phyloP scores from a whole-genome alignment of 2,329 filamentous ascomycete species.

The Coniochaeta hoffmannii region DNA sequence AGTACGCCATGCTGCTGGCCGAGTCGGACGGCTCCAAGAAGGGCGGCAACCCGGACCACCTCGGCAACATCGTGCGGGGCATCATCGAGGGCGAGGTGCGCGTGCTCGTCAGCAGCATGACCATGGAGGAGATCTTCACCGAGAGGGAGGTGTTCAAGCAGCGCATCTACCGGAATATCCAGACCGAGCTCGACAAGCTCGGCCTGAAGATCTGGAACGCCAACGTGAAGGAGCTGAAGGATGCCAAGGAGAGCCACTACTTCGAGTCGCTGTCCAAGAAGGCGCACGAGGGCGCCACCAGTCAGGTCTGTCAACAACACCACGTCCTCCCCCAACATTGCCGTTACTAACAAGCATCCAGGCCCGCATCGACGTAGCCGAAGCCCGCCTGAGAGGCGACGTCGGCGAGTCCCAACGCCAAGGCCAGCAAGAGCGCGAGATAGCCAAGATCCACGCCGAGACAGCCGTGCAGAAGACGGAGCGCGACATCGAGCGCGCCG shows the following conservation, averaged over 20 bases:
- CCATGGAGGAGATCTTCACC: slow-evolving; percentile 72
- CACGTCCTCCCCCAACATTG: not conserved
- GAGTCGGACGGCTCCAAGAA: slow-evolving; percentile 38
- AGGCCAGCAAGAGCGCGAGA: slow-evolving; percentile 75
- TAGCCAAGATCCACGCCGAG: slow-evolving; percentile 71
- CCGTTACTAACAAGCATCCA: not conserved
- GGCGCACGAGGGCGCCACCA: slow-evolving; percentile 76
- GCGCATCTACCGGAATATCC: slow-evolving; percentile 67
- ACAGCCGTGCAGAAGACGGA: slow-evolving; percentile 81
- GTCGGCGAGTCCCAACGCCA: slow-evolving; percentile 72
- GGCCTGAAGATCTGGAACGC: slow-evolving; percentile 65
- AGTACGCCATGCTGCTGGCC: slow-evolving; percentile 75
- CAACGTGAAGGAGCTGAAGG: slow-evolving; percentile 67
- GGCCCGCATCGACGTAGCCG: slow-evolving; percentile 51
- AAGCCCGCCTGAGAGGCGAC: slow-evolving; percentile 57
- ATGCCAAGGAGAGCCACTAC: slow-evolving; percentile 74
- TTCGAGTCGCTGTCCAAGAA: slow-evolving; percentile 77
- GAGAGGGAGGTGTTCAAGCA: slow-evolving; percentile 39
- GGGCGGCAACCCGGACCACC: slow-evolving; percentile 33
- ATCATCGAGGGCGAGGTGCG: slow-evolving; percentile 86
- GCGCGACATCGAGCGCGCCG: slow-evolving; percentile 72
- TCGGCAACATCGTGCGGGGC: slow-evolving; percentile 80
- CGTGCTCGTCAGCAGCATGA: slow-evolving; percentile 78
- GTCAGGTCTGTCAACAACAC: slow-evolving; percentile 52
- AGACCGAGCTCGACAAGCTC: slow-evolving; percentile 73